Evolutionary conservation across 129 eudicot species (phyloP), one percentile per base, ranked within the genome.

Genomic region (Pittosporum tobira): DNA sequence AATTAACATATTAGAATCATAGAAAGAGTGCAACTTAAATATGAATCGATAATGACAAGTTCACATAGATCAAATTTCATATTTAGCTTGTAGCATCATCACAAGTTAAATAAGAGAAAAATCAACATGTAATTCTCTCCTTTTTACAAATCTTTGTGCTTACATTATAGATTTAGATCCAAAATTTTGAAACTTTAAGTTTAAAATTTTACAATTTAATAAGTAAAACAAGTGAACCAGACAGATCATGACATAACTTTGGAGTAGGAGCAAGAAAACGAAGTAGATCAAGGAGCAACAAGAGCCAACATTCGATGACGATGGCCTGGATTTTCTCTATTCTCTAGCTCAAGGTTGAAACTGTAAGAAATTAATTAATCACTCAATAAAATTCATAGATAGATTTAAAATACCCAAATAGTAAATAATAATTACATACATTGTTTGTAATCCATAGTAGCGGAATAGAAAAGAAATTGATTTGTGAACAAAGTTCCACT

Each of bases 251-350:
- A n/a, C n/a, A n/a, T n/a, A n/a, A n/a, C n/a, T n/a, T n/a, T n/a
- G n/a, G n/a, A n/a, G n/a, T n/a, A n/a, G 1, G 36, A 9, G 20
- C 13, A 2, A 53, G 38, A 53, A 50, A 50, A 50, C 2, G 18
- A 4, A 53, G 38, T 26, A 53, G 59, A 53, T 53, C 59, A 38
- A 53, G 28, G 59, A 53, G 15, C 38, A 53, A n/a, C 26, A n/a
- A 18, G 15, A 53, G 59, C 59, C 59, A 53, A 53, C 37, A 2
- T 51, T 8, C 57, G 59, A 3, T 37, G 48, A 38, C 29, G 27
- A 42, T 14, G 48, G 63, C 63, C n/a, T 47, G 12, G 31, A 11
- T 48, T 58, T 23, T 36, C 48, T 58, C 30, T 21, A 23, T 13
- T 25, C 11, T 29, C 59, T 20, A 27, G 23, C 18, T 27, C 16